Percentiles rank a stretch among this genome's conserved stretches.
These are phyloP conservation scores for Triangularia setosa DNA, from an alignment of 2,329 filamentous ascomycete species.

Conservation along the genomic window DNA sequence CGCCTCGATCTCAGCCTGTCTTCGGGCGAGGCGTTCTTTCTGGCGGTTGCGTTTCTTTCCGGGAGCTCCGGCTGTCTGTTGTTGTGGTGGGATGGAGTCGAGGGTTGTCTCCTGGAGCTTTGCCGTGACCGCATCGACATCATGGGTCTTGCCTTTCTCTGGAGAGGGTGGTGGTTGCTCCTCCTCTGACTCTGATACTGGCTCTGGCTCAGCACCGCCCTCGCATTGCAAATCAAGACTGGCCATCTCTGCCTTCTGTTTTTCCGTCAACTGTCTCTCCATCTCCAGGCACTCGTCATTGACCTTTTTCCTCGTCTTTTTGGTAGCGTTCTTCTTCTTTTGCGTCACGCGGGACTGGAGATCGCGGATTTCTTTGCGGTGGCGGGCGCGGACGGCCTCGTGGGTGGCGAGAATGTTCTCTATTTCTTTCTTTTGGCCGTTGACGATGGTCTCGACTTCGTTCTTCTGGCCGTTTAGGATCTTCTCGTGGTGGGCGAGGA, in stretches of 20 bases:
- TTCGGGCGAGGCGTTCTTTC: constrained; percentile 84
- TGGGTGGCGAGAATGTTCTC: too few species aligned
- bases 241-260: constrained; percentile 60
- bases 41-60: constrained; percentile 81
- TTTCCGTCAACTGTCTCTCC: constrained; percentile 62
- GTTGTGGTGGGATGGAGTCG: constrained; percentile 19
- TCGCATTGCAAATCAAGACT: constrained; percentile 33
- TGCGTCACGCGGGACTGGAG: constrained; percentile 80
- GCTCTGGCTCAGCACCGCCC: constrained; percentile 1
- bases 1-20: constrained; percentile 79
- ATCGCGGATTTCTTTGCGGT: constrained; percentile 85
- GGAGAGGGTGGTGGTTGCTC: not conserved
- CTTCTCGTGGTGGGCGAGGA: too few species aligned
- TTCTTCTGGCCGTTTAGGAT: too few species aligned
- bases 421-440: too few species aligned
- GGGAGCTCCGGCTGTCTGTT: not conserved
- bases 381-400: constrained; percentile 41
- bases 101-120: constrained; percentile 14
- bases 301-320: constrained; percentile 73
- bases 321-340: constrained; percentile 96
- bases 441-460: too few species aligned
- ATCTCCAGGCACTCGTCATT: constrained; percentile 72
- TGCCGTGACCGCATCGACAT: not conserved
- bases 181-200: not conserved
- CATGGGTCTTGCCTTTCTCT: constrained; percentile 10